phyloP scores from a whole-genome alignment of 805 yeast genomes.

The Candida incommunis region DNA sequence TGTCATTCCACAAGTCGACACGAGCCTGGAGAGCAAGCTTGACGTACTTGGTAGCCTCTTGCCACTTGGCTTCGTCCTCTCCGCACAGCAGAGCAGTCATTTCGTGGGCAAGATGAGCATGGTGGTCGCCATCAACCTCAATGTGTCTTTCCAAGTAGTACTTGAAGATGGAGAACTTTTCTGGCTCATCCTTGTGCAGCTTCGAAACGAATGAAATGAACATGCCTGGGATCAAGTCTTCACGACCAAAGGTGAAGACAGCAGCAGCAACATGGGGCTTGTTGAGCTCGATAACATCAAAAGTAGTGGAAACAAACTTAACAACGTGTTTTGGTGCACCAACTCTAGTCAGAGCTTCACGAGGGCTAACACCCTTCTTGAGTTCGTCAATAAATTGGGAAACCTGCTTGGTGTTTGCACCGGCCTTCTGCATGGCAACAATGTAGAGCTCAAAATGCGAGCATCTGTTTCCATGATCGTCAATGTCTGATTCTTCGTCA shows the following conservation, averaged over 20 bases:
- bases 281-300: conserved; percentile 7
- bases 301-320: conserved; percentile 9
- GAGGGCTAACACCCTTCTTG: conserved; percentile 3
- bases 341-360: conserved; percentile 5
- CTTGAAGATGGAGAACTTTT: conserved; percentile 11
- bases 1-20: conserved; percentile 11
- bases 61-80: conserved; percentile 10
- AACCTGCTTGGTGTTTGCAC: conserved; percentile 7
- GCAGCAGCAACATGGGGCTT: conserved; percentile 12
- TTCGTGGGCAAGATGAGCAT: conserved; percentile 11
- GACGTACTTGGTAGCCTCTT: conserved; percentile 10
- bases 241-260: conserved; percentile 12
- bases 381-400: conserved; percentile 6
- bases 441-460: conserved; percentile 11
- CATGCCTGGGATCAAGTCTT: conserved; percentile 12
- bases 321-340: conserved; percentile 5
- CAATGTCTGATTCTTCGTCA: conserved; percentile 11
- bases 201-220: conserved; percentile 11
- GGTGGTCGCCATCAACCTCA: conserved; percentile 13
- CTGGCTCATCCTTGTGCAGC: conserved; percentile 10
- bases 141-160: conserved; percentile 12
- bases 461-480: conserved; percentile 10
- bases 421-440: conserved; percentile 9
- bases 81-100: conserved; percentile 12
- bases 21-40: conserved; percentile 9